Base-by-base conservation (phyloP, 176 grass and related monocot species). In the Eragrostis curvula region DNA sequence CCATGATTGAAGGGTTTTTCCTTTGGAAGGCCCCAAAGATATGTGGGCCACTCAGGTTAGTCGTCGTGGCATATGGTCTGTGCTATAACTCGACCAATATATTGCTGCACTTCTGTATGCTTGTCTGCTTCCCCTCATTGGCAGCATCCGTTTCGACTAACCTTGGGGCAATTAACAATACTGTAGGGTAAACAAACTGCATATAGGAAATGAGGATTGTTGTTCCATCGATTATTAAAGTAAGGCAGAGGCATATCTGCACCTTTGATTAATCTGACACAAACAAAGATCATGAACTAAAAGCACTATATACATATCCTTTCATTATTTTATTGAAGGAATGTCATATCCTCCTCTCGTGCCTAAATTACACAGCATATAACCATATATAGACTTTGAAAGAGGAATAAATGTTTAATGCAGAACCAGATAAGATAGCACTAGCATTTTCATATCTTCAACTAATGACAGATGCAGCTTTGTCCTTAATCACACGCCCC, bases 301-400 rank as follows among this genome's bases (percentile, higher is more conserved):
- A 81, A 82, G 42, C 68, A 71, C 39, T 36, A 36, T 36, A 45
- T 45, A 59, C 16, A 45, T 60, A 14, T 23, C 12, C 5, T 51
- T 6, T 20, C 58, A 52, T 29, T 55, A 56, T 56, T 56, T 18
- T 56, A n/a, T 56, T 21, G 52, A 56, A 56, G 21, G 6, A 15
- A 36, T 2, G 32, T 36, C 4, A 36, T 36, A 36, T 36, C 32
- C 13, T n/a, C n/a, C n/a, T 28, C n/a, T 57, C 25, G 55, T 83
- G n/a, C 11, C 60, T 41, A 75, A 84, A 84, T 50, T 66, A 56
- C 50, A 75, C n/a, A n/a, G n/a, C n/a, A n/a, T n/a, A n/a, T n/a
- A n/a, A n/a, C n/a, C n/a, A n/a, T n/a, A n/a, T n/a, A n/a, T n/a
- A n/a, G n/a, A n/a, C n/a, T n/a, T n/a, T n/a, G 20, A 75, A 67